Evolutionary conservation across 495 filamentous ascomycete species (phyloP).

Genomic region (Aspergillus funiculosus): DNA sequence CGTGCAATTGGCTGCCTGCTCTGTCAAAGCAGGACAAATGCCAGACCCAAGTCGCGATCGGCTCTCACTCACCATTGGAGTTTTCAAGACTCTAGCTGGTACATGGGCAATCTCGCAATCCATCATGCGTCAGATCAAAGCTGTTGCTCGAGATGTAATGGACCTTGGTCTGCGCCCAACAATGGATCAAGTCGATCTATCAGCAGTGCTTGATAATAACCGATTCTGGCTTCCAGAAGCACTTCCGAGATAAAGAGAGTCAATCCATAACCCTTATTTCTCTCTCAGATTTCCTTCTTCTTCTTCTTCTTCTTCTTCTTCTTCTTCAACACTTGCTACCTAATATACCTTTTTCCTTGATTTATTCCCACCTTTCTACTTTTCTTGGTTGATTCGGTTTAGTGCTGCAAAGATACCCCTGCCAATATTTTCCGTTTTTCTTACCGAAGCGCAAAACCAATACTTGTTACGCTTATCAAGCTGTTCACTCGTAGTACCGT

Average conservation of each 20-base stretch:
- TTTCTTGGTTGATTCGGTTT: slow-evolving; percentile 1
- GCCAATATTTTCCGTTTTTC: not conserved
- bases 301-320: too few relatives aligned
- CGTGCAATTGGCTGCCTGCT: slow-evolving; percentile 57
- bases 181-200: slow-evolving; percentile 40
- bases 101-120: slow-evolving; percentile 74
- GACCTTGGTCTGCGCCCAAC: slow-evolving; percentile 40
- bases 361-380: too few relatives aligned
- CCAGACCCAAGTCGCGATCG: slow-evolving; percentile 66
- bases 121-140: slow-evolving; percentile 66
- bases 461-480: too few relatives aligned
- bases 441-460: not conserved
- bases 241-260: slow-evolving; percentile 7
- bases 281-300: too few relatives aligned
- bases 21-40: slow-evolving; percentile 63
- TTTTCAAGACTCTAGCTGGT: slow-evolving; percentile 63
- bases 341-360: too few relatives aligned
- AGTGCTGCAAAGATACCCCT: not conserved
- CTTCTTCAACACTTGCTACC: too few relatives aligned
- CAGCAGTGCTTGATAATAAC: slow-evolving; percentile 32
- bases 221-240: slow-evolving; percentile 33
- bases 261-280: too few relatives aligned
- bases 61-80: slow-evolving; percentile 75
- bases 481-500: too few relatives aligned
- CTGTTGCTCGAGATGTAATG: slow-evolving; percentile 44